Base-by-base conservation (phyloP, 2,329 filamentous ascomycete species). In the Mycosphaerelloides madeirae region DNA sequence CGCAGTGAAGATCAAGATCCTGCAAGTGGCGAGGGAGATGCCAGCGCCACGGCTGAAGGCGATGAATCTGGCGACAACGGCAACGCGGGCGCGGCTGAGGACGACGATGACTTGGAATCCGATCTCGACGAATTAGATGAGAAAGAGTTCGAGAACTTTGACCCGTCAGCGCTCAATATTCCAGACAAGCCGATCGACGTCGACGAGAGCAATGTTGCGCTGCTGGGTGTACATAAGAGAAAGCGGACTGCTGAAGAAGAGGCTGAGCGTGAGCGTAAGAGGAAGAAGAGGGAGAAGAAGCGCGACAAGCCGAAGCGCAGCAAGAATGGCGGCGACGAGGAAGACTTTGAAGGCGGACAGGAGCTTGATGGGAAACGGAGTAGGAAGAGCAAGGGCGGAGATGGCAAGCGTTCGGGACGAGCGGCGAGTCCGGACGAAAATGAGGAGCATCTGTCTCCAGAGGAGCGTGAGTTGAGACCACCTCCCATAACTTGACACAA, bases 381-480 rank as follows among this genome's bases (percentile, higher is more conserved):
- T 46, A 67, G 72, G 53, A 78, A 73, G 62, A 66, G 66, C 41
- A 75, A 73, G 48, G 67, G 66, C 40, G 63, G 59, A 44, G 66
- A 63, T 46, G 61, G 59, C 53, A 75, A 76, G 53, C 75, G 71
- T 49, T 70, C 68, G 31, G 61, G 65, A 43, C 65, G 60, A 38
- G 67, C 66, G 15, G 56, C 65, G 33, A 79, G 83, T 47, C 77
- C 81, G 4, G 29, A 31, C 11, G 36, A 40, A 12, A 78, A 86
- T 54, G 87, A 95, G 49, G 86, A 88, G 59, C 76, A 84, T 50
- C 68, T 97, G 57, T 84, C 85, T 15, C 87, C 89, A 1, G 88
- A 93, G 66, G 87, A 95, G 70, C 79, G 87, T 80, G 68, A 63
- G 78, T 76, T 13, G 25, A 35, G 13, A 15, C n/a, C n/a, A n/a